Percentiles rank a stretch among this genome's conserved stretches.
Conservation (phyloP, 345 rosid genomes). For the Melaleuca alternifolia region DNA sequence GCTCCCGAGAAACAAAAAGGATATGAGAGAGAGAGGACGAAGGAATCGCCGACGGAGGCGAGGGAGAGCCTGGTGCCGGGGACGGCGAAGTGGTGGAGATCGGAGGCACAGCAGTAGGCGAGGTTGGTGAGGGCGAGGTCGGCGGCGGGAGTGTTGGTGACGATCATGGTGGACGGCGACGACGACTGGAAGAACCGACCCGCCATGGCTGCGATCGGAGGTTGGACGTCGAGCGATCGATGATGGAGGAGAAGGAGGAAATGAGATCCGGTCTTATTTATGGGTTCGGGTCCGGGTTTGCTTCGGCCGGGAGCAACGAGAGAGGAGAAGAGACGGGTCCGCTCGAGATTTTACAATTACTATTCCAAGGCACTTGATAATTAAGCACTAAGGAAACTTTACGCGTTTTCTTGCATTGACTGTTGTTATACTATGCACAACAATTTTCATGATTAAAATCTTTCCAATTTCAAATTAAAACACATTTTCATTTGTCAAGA, state of each 20-base stretch:
- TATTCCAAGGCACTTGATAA: neutral
- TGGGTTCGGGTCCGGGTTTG: neutral
- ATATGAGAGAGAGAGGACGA: constrained; percentile 77
- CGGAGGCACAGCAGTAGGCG: constrained; percentile 81
- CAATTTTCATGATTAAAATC: no score
- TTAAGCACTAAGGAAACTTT: neutral
- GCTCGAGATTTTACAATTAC: no score
- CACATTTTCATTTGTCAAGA: no score
- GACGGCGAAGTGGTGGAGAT: constrained; percentile 71
- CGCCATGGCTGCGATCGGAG: constrained; percentile 27
- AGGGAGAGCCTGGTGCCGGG: constrained; percentile 68
- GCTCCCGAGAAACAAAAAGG: constrained; percentile 23
- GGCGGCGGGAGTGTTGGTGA: constrained; percentile 61
- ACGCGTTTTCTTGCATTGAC: fast-evolving
- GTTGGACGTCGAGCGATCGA: neutral
- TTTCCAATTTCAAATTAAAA: no score
- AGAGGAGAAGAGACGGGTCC: neutral
- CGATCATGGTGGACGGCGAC: constrained; percentile 41
- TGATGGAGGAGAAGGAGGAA: neutral
- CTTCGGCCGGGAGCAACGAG: neutral
- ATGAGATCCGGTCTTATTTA: neutral
- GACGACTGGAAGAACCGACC: constrained; percentile 33
- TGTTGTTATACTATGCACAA: fast-evolving
- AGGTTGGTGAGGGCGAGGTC: constrained; percentile 86
- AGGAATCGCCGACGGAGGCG: constrained; percentile 44